Evolutionary conservation across 257 asterid genomes (phyloP).

Genomic region (Primulina eburnea): DNA sequence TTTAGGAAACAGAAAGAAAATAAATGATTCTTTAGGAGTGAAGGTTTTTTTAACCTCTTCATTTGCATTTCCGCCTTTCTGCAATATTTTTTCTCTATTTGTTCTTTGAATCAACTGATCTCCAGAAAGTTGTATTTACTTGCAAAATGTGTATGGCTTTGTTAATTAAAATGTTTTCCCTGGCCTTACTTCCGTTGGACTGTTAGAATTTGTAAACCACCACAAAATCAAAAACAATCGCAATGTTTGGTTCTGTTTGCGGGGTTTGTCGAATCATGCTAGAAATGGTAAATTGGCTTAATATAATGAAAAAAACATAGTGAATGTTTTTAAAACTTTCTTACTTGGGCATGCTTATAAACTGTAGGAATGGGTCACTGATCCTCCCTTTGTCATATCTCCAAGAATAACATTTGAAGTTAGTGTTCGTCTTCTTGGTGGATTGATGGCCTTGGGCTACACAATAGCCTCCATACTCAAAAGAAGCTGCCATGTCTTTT

Average conservation of each 20-base stretch:
- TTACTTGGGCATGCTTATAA: constrained; percentile 22
- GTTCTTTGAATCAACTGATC: constrained; percentile 6
- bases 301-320: not conserved
- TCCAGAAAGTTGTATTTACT: not conserved
- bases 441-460: constrained; percentile 97
- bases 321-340: not conserved
- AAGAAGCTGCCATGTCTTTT: constrained; percentile 84
- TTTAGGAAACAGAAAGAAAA: not conserved
- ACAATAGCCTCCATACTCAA: constrained; percentile 95
- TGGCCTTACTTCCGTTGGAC: not conserved
- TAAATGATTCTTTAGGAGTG: not conserved
- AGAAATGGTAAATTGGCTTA: not conserved
- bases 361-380: constrained; percentile 93
- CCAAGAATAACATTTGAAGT: constrained; percentile 99
- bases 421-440: constrained; percentile 96
- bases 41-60: constrained; percentile 1
- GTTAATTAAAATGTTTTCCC: not conserved
- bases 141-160: not conserved
- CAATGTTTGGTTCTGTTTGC: not conserved
- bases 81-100: constrained; percentile 4
- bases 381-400: constrained; percentile 91
- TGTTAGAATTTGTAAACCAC: no score
- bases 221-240: no score
- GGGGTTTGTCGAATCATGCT: not conserved
- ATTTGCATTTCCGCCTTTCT: not conserved